Percentiles rank a stretch among this genome's conserved stretches.
phyloP scores from a whole-genome alignment of 2,329 filamentous ascomycete species.

The Plectosphaerella cucumerina region DNA sequence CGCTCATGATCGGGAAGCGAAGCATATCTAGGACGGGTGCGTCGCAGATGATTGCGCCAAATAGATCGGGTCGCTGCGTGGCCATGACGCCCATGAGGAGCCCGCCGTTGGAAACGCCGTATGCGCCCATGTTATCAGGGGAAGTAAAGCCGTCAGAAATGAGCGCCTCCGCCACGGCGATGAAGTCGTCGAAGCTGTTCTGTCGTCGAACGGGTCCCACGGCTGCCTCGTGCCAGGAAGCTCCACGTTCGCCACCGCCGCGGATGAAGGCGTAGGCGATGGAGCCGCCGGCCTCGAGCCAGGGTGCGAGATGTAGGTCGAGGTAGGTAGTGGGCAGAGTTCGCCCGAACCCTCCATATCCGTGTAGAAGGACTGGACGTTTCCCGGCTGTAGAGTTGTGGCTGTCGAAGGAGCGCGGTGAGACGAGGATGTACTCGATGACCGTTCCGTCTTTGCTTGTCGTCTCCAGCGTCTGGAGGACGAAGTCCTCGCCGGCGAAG shows the following conservation, averaged over 20 bases:
- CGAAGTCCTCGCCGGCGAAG: slow-evolving; percentile 1
- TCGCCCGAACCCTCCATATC: slow-evolving; percentile 1
- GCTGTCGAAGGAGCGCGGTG: not conserved
- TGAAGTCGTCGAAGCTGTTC: not conserved
- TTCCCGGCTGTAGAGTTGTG: not conserved
- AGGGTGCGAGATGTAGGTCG: not conserved
- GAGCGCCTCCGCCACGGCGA: not conserved
- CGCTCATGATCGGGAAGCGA: not conserved
- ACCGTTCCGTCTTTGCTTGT: slow-evolving; percentile 1
- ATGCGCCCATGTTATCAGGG: not conserved
- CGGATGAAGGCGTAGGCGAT: slow-evolving; percentile 1
- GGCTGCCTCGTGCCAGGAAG: not conserved
- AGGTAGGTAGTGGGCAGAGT: not conserved
- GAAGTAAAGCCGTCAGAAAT: not conserved
- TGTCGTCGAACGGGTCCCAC: not conserved
- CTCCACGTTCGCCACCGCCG: slow-evolving; percentile 2
- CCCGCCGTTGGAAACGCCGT: not conserved
- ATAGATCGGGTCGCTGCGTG: slow-evolving; percentile 1
- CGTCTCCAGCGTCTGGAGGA: not conserved
- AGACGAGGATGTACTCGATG: slow-evolving; percentile 2
- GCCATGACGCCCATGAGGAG: not conserved
- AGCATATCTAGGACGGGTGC: not conserved
- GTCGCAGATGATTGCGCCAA: slow-evolving; percentile 1
- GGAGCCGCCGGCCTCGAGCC: slow-evolving; percentile 1
- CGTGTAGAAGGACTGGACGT: not conserved